These are phyloP conservation scores for Mortierella antarctica DNA, from an alignment of 192 early-diverging fungal genomes.

Conservation along the genomic window DNA sequence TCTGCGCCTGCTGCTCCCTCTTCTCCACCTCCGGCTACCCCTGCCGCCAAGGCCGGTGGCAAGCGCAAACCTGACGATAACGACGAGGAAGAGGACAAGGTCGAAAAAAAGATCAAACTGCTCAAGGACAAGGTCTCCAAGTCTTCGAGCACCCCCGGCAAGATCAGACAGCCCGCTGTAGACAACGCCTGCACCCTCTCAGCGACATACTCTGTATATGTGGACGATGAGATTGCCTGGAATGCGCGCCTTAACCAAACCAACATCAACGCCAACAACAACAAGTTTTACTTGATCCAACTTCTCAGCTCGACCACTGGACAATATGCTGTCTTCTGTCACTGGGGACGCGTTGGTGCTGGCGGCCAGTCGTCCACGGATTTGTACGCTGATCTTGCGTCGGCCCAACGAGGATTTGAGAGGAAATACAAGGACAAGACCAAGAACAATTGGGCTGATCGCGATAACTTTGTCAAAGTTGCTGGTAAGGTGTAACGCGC, in stretches of 20 bases:
- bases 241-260: constrained; percentile 79
- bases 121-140: constrained; percentile 33
- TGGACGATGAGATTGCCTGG: constrained; percentile 52
- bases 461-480: constrained; percentile 43
- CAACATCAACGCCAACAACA: constrained; percentile 73
- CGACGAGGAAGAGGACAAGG: constrained; percentile 15
- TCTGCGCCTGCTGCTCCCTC: neutral
- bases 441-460: constrained; percentile 70
- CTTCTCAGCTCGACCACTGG: constrained; percentile 54
- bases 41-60: neutral
- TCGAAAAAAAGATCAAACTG: constrained; percentile 47
- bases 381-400: constrained; percentile 22
- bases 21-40: neutral
- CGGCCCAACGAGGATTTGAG: constrained; percentile 64
- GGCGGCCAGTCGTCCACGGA: constrained; percentile 61
- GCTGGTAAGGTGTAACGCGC: constrained; percentile 15
- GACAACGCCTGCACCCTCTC: constrained; percentile 14
- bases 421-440: constrained; percentile 78
- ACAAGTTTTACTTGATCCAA: constrained; percentile 82
- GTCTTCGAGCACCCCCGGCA: constrained; percentile 3
- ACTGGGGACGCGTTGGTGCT: constrained; percentile 81
- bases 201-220: constrained; percentile 35
- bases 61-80: constrained; percentile 35
- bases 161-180: constrained; percentile 44
- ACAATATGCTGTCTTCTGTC: constrained; percentile 67